Evolutionary conservation across 305 asterid species (phyloP).

Genomic region (Petunia hybrid): DNA sequence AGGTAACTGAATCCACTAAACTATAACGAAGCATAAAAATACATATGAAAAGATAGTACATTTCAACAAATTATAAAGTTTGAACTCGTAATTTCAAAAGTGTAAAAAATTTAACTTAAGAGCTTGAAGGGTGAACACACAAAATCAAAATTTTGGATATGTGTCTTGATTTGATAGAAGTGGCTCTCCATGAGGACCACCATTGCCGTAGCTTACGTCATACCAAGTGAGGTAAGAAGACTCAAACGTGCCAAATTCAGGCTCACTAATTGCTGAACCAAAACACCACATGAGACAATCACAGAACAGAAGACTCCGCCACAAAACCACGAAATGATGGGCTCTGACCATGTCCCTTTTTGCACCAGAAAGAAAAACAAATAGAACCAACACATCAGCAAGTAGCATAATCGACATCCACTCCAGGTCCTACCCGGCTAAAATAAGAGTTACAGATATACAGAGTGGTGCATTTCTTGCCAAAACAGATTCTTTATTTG

Average conservation of each 20-base stretch:
- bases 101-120: no score
- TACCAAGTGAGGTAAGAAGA: slow-evolving; percentile 36
- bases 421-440: no score
- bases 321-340: not conserved
- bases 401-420: not conserved
- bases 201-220: slow-evolving; percentile 8
- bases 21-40: no score
- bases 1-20: no score
- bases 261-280: not conserved
- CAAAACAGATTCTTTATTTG: not conserved
- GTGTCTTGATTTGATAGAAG: slow-evolving; percentile 4
- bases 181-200: slow-evolving; percentile 33
- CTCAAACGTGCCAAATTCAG: slow-evolving; percentile 3
- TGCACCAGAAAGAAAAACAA: not conserved
- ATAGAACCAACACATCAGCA: not conserved
- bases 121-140: no score
- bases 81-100: no score
- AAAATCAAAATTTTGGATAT: no score
- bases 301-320: not conserved
- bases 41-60: no score
- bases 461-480: not conserved
- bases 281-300: slow-evolving; percentile 17
- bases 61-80: no score
- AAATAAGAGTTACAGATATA: not conserved
- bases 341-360: not conserved